Base-by-base conservation (phyloP, 176 grass and related monocot genomes). In the Carex littledalei region DNA sequence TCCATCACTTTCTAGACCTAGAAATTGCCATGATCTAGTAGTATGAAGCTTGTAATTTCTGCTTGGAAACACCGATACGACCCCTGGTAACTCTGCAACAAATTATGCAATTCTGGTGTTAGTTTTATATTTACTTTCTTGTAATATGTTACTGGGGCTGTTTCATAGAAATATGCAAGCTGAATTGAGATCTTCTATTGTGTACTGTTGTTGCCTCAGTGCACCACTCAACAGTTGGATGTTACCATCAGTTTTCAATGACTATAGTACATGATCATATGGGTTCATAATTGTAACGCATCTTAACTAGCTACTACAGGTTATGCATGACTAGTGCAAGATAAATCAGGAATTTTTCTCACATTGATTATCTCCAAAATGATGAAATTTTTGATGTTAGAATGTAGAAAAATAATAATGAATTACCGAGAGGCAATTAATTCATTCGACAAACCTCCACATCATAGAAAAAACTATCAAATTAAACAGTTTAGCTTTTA, bases 11-110 rank as follows among this genome's bases (percentile, higher is more conserved):
- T 98, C 92, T 26, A 98, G 82, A 17, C 91, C 89, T 43, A 98
- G 49, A 84, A 98, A 98, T 57, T 90, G 50, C 95, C 95, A 98
- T 68, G 95, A 94, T 81, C 89, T 87, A 64, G 92, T 98, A 43
- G 95, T 98, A 21, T 98, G 91, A 60, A 98, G 88, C 89, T 79
- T 80, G 13, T 89, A 49, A 17, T 63, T 84, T 52, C 87, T 64
- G 72, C 89, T 94, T 0, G 81, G 89, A 79, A 98, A 94, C 86
- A 98, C 95, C 6, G 92, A 98, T n/a, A 94, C 24, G 4, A 98
- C 95, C 57, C 79, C 86, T 43, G 87, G 91, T 24, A 41, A 56
- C 84, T 65, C 92, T 90, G 83, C 37, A 75, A 83, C 31, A 56
- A 16, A 45, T 78, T 53, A 21, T 54, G 1, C 1, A 54, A 14